phyloP scores from a whole-genome alignment of 2,329 filamentous ascomycete genomes.

The Fusarium tuaranense region DNA sequence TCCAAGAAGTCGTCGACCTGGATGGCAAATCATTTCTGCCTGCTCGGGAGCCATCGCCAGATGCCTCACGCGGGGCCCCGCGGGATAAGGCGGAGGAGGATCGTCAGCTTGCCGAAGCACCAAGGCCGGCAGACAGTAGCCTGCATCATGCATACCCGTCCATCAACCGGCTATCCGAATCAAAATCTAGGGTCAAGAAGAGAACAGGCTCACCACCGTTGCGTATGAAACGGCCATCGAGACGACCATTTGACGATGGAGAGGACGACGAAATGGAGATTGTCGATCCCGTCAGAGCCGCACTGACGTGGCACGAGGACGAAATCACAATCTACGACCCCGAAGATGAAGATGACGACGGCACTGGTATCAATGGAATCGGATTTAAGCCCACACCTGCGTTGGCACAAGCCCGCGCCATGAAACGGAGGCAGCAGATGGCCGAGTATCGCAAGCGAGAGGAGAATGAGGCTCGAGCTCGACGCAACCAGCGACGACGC shows the following conservation, averaged over 20 bases:
- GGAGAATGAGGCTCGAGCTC: constrained; percentile 69
- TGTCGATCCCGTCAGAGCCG: constrained; percentile 66
- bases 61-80: not conserved
- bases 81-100: constrained; percentile 12
- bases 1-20: constrained; percentile 14
- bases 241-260: constrained; percentile 36
- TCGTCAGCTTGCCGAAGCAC: constrained; percentile 8
- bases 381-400: constrained; percentile 74
- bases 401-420: constrained; percentile 66
- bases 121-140: constrained; percentile 27
- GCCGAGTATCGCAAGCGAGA: constrained; percentile 72
- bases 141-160: constrained; percentile 53
- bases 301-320: constrained; percentile 75
- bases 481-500: constrained; percentile 64
- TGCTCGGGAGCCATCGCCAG: not conserved
- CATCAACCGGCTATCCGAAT: constrained; percentile 54
- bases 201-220: constrained; percentile 55
- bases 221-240: constrained; percentile 41
- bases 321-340: constrained; percentile 76
- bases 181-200: constrained; percentile 52
- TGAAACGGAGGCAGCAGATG: constrained; percentile 71
- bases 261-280: constrained; percentile 53
- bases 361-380: constrained; percentile 75
- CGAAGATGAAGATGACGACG: constrained; percentile 74
- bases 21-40: constrained; percentile 20